Base-by-base conservation (phyloP, 768 basidiomycete genomes). In the Leccinum subtestaceum region DNA sequence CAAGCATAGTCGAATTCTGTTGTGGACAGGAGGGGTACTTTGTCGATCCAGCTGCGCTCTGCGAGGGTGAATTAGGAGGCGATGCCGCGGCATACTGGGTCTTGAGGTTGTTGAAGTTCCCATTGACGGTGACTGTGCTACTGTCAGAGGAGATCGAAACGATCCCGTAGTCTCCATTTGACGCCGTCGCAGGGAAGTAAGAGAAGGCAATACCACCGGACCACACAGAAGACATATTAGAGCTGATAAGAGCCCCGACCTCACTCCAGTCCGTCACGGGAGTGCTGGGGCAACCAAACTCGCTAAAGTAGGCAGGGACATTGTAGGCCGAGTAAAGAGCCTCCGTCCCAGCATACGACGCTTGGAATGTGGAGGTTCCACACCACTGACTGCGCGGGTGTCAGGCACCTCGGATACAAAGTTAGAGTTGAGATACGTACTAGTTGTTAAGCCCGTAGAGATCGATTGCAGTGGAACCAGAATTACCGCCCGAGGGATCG, bases 181-280 rank as follows among this genome's bases (percentile, higher is more conserved):
- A 83, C 63, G 87, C 87, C n/a, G 68, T 50, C 19, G 91, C 91
- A 2, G 91, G 89, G 83, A 96, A 95, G 74, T 95, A 96, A 52
- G 87, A 88, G 73, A 93, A 93, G 4, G 94, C 93, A 55, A 96
- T 64, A 54, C 91, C 94, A 61, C 95, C 95, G 32, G 91, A 93
- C 86, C 89, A 96, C 52, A 88, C 85, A 56, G 85, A 74, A 19
- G 86, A 81, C 84, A 95, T 91, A 7, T 88, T 73, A 11, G 81
- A 70, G 60, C 88, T 81, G 71, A 91, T 91, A 27, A 96, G 78
- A 27, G 87, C 84, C 50, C 72, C 78, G 13, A 85, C 83, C 70
- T 97, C 95, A 36, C 85, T 86, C 92, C 93, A 97, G 46, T 57
- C 48, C 34, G 86, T 75, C 66, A 89, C 84, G 52, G 91, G 81